A percentile compares a stretch with the other conserved stretches of the same genome.
Conservation (phyloP, 1,284 basidiomycete species). For the Ceratobasidium sp. region DNA sequence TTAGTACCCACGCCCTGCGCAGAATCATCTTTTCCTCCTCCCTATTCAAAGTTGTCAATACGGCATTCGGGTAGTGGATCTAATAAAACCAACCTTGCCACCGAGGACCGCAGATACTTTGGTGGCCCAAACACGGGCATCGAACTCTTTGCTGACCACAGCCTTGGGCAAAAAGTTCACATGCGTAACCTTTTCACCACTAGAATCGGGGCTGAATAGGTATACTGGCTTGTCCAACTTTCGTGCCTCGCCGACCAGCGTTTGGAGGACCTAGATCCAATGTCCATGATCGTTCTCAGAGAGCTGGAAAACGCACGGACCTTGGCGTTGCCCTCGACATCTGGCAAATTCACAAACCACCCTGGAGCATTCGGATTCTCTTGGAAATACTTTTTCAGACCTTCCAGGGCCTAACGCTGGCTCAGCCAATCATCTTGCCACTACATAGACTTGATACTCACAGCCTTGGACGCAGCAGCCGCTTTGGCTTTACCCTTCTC, state of each 20-base stretch:
- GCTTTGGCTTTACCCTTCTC: constrained; percentile 87
- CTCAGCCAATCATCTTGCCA: not conserved
- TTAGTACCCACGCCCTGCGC: constrained; percentile 86
- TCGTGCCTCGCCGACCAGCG: constrained; percentile 76
- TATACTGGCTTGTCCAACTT: constrained; percentile 86
- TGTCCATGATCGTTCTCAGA: not conserved
- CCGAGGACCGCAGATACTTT: constrained; percentile 79
- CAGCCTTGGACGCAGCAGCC: constrained; percentile 79
- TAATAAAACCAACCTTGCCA: constrained; percentile 72
- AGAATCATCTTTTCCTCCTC: constrained; percentile 90
- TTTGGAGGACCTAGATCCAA: constrained; percentile 69
- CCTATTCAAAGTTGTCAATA: constrained; percentile 57
- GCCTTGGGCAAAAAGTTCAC: constrained; percentile 84
- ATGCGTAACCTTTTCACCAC: constrained; percentile 82
- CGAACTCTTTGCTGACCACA: constrained; percentile 64
- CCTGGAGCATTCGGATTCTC: constrained; percentile 72
- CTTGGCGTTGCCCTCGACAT: constrained; percentile 83
- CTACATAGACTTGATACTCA: constrained; percentile 53
- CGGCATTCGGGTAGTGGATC: not conserved
- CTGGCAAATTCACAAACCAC: constrained; percentile 70
- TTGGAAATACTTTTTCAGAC: constrained; percentile 74
- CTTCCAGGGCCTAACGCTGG: constrained; percentile 68
- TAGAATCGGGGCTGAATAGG: constrained; percentile 80
- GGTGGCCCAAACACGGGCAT: constrained; percentile 85
- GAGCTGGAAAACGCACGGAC: constrained; percentile 50